Evolutionary conservation across 495 filamentous ascomycete species (phyloP).

Genomic region (Penicillium verhagenii): DNA sequence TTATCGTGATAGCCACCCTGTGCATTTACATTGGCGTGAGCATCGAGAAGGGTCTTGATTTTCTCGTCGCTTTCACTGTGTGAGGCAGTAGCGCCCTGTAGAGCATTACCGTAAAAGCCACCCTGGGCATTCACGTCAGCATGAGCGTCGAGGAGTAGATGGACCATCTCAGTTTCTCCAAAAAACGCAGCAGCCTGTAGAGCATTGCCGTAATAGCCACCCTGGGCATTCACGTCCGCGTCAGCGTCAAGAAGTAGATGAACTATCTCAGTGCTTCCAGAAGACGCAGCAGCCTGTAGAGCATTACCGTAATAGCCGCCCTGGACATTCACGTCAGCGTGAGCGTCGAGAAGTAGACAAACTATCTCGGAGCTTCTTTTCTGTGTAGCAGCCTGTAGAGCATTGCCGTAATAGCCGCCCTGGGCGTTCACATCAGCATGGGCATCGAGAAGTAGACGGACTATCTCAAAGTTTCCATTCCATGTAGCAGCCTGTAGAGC

Average conservation of each 20-base stretch:
- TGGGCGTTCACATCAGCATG: neutral
- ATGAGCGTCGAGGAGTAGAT: neutral
- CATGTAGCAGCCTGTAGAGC: neutral
- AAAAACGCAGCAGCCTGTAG: too few species aligned
- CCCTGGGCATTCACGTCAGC: neutral
- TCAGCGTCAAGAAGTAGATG: neutral
- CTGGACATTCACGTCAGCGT: neutral
- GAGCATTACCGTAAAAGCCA: too few species aligned
- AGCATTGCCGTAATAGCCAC: neutral
- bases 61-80: neutral
- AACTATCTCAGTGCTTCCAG: neutral
- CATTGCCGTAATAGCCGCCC: neutral
- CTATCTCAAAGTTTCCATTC: neutral
- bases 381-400: neutral
- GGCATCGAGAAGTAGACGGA: neutral
- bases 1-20: neutral
- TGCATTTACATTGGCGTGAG: neutral
- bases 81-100: neutral
- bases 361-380: neutral
- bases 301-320: neutral
- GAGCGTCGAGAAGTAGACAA: neutral
- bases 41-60: neutral
- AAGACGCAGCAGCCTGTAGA: neutral
- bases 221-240: neutral
- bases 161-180: neutral